These are phyloP conservation scores for Usnea hakonensis DNA, from an alignment of 495 filamentous ascomycete genomes.

Conservation along the genomic window DNA sequence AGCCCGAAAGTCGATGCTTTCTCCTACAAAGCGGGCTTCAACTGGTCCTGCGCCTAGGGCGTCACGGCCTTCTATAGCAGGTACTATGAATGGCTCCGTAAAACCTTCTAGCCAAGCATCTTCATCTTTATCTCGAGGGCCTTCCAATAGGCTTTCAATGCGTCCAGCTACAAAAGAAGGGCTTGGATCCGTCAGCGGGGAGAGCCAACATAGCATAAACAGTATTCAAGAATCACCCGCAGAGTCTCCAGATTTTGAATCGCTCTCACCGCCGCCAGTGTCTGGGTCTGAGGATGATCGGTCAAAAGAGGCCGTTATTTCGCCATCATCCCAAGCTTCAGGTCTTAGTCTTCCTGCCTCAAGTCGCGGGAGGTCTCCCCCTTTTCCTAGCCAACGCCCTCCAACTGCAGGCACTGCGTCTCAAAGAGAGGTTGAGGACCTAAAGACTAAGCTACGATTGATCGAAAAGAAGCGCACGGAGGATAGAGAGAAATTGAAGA, in stretches of 20 bases:
- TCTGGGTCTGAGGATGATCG: conserved; percentile 8
- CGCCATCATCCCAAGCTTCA: conserved; percentile 16
- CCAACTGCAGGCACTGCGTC: conserved; percentile 31
- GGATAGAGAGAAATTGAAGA: conserved; percentile 80
- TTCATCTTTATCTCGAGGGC: conserved; percentile 22
- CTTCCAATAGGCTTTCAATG: conserved; percentile 37
- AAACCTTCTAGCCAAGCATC: conserved; percentile 32
- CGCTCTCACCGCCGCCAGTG: conserved; percentile 11
- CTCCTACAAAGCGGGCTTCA: conserved; percentile 54
- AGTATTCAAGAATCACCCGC: conserved; percentile 23
- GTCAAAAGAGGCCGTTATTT: not conserved
- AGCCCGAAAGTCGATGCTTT: conserved; percentile 34
- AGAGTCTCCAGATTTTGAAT: conserved; percentile 11
- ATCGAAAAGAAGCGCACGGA: conserved; percentile 77
- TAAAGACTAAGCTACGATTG: conserved; percentile 69
- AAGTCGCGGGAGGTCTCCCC: conserved; percentile 21
- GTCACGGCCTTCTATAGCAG: conserved; percentile 36
- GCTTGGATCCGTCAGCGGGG: conserved; percentile 17
- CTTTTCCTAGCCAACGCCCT: conserved; percentile 7
- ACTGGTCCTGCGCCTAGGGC: conserved; percentile 55
- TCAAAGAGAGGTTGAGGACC: conserved; percentile 64
- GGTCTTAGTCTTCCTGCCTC: conserved; percentile 5
- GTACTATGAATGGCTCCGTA: conserved; percentile 29
- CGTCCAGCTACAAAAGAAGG: conserved; percentile 25
- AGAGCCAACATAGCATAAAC: conserved; percentile 30